Percentiles rank a stretch among this genome's conserved stretches.
Evolutionary conservation across 306 rosid species (phyloP).

Genomic region (Dicorynia guianensis): DNA sequence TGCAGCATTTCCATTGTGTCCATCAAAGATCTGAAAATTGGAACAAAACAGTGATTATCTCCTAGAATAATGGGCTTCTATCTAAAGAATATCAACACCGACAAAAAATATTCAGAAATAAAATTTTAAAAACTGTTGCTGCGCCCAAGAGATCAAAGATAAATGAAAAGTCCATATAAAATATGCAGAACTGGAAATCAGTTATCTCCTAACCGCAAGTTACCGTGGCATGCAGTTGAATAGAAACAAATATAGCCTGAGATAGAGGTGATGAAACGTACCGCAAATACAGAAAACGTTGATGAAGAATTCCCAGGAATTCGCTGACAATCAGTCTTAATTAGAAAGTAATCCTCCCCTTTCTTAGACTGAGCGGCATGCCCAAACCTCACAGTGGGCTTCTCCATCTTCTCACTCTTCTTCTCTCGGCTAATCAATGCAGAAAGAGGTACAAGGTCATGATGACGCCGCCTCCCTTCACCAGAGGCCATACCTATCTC

Average conservation of each 20-base stretch:
- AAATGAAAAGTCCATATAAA: constrained; percentile 8
- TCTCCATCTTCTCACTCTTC: constrained; percentile 92
- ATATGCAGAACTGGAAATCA: constrained; percentile 26
- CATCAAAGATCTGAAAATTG: constrained; percentile 85
- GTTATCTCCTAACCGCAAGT: constrained; percentile 20
- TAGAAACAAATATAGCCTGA: constrained; percentile 20
- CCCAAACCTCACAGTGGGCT: constrained; percentile 80
- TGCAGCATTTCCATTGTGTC: constrained; percentile 98
- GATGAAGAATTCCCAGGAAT: constrained; percentile 82
- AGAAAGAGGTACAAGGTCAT: constrained; percentile 90
- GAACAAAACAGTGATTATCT: constrained; percentile 36
- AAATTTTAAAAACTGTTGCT: constrained; percentile 16
- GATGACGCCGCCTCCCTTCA: constrained; percentile 77
- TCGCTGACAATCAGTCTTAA: constrained; percentile 84
- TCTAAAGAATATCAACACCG: constrained; percentile 27
- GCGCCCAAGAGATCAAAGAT: constrained; percentile 15
- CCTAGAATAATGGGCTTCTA: background rate
- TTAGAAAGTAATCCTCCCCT: constrained; percentile 91
- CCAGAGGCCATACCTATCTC: constrained; percentile 64
- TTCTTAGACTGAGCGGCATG: constrained; percentile 91
- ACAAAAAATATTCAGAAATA: constrained; percentile 26
- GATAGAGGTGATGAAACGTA: constrained; percentile 41
- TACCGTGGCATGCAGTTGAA: constrained; percentile 9
- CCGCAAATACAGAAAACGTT: constrained; percentile 88
- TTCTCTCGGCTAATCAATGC: constrained; percentile 84